phyloP scores from a whole-genome alignment of 768 basidiomycete genomes.

The Butyriboletus loyo region DNA sequence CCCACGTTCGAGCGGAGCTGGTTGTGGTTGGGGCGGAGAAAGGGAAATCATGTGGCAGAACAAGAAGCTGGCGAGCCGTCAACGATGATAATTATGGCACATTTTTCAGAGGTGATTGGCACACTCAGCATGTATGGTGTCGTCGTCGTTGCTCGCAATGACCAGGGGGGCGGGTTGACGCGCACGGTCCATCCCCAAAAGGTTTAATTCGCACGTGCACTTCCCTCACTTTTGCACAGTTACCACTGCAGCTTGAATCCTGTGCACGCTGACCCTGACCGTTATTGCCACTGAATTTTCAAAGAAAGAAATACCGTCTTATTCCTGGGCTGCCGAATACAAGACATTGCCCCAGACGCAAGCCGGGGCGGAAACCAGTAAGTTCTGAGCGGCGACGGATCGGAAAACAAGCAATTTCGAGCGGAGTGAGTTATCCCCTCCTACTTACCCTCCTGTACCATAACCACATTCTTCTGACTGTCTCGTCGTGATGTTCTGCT shows the following conservation, averaged over 20 bases:
- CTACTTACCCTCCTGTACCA: constrained; percentile 1
- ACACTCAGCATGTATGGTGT: constrained; percentile 7
- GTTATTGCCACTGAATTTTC: constrained; percentile 7
- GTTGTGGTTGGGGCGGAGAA: constrained; percentile 34
- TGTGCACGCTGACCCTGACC: constrained; percentile 6
- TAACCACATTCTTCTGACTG: neutral
- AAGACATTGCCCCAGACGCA: constrained; percentile 1
- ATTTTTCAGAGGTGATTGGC: neutral
- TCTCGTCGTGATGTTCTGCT: constrained; percentile 1
- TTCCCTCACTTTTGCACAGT: constrained; percentile 27
- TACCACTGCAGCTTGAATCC: constrained; percentile 24
- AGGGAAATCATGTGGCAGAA: constrained; percentile 24
- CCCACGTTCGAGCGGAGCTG: constrained; percentile 36
- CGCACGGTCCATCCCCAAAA: constrained; percentile 28
- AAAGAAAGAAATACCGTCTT: constrained; percentile 6
- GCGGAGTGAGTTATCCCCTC: constrained; percentile 32
- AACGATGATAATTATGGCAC: constrained; percentile 28
- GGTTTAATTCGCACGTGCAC: constrained; percentile 34
- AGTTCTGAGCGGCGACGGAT: constrained; percentile 38
- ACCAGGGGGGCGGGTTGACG: constrained; percentile 9
- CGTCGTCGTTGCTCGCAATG: constrained; percentile 21
- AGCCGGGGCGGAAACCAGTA: constrained; percentile 14
- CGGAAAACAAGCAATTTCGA: constrained; percentile 37
- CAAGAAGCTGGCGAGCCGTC: constrained; percentile 13
- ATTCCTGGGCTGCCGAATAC: constrained; percentile 7